Evolutionary conservation across 495 filamentous ascomycete genomes (phyloP).

Genomic region (Aspergillus egyptiacus): DNA sequence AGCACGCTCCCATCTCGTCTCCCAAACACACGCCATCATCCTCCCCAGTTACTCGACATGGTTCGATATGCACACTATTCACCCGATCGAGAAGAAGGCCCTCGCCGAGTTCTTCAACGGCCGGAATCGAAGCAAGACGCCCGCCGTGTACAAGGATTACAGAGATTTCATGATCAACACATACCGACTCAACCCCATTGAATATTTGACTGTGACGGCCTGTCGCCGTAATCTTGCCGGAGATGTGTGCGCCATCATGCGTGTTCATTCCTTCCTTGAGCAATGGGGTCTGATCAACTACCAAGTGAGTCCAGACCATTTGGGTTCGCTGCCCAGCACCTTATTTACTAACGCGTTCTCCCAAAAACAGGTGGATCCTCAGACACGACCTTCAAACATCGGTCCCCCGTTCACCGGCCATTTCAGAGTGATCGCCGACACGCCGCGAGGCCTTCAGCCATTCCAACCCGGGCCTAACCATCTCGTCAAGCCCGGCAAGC

Average conservation of each 20-base stretch:
- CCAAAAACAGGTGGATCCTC: conserved; percentile 96
- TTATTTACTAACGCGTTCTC: conserved; percentile 15
- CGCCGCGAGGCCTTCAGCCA: conserved; percentile 86
- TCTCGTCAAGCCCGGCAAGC: conserved; percentile 65
- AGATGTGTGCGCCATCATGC: conserved; percentile 98
- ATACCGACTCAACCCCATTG: conserved; percentile 87
- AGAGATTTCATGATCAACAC: conserved; percentile 99
- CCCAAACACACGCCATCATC: conserved; percentile 89
- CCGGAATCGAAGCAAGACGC: conserved; percentile 95
- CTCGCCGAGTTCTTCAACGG: conserved; percentile 97
- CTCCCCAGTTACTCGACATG: conserved; percentile 93
- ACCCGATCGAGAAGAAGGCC: conserved; percentile 83
- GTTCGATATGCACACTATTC: conserved; percentile 95
- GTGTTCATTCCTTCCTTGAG: conserved; percentile 96
- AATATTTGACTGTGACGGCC: conserved; percentile 97
- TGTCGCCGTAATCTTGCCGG: conserved; percentile 92
- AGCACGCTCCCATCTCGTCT: conserved; percentile 82
- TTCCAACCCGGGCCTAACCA: conserved; percentile 85
- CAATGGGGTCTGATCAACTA: conserved; percentile 99
- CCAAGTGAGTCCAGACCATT: conserved; percentile 57
- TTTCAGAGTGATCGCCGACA: conserved; percentile 91
- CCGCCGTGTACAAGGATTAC: conserved; percentile 97
- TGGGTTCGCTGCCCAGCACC: not conserved
- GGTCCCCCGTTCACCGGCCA: conserved; percentile 96
- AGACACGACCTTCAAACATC: conserved; percentile 89